Conservation (phyloP, 148 eudicot genomes). For the Salicornia ramosissima region DNA sequence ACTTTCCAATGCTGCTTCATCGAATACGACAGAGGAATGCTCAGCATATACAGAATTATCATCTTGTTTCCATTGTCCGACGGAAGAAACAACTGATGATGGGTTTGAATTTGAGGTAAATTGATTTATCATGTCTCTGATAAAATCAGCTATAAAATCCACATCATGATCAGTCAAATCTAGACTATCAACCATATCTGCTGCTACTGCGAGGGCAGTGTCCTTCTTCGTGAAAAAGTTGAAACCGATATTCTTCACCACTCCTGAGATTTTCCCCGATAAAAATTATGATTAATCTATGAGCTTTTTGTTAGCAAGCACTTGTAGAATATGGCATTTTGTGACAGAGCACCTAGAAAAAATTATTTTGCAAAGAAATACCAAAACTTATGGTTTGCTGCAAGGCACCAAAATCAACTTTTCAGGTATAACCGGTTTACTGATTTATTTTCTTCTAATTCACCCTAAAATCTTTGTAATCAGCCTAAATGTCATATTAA, state of each 20-base stretch:
- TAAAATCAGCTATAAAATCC: constrained; percentile 69
- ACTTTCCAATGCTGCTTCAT: constrained; percentile 13
- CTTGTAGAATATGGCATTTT: no score
- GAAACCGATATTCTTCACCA: constrained; percentile 55
- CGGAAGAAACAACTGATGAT: constrained; percentile 23
- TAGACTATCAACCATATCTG: constrained; percentile 81
- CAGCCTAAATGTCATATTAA: no score
- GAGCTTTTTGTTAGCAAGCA: no score
- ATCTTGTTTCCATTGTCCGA: constrained; percentile 5
- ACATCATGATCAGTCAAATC: constrained; percentile 63
- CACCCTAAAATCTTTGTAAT: no score
- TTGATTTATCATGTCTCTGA: constrained; percentile 47
- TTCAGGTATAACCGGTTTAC: no score
- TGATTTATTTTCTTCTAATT: no score
- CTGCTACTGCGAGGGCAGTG: constrained; percentile 68
- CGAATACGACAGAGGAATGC: constrained; percentile 18
- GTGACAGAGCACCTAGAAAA: no score
- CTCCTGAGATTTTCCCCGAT: constrained; percentile 36
- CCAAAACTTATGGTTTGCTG: no score
- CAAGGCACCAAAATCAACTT: no score
- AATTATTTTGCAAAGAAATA: no score
- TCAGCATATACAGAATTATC: constrained; percentile 21
- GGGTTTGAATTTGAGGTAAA: constrained; percentile 43
- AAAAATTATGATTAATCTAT: background rate
- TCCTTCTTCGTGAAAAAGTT: constrained; percentile 57